Percentiles rank a stretch among this genome's conserved stretches.
Evolutionary conservation across 306 rosid species (phyloP).

Genomic region (Ormosia semicastrata): DNA sequence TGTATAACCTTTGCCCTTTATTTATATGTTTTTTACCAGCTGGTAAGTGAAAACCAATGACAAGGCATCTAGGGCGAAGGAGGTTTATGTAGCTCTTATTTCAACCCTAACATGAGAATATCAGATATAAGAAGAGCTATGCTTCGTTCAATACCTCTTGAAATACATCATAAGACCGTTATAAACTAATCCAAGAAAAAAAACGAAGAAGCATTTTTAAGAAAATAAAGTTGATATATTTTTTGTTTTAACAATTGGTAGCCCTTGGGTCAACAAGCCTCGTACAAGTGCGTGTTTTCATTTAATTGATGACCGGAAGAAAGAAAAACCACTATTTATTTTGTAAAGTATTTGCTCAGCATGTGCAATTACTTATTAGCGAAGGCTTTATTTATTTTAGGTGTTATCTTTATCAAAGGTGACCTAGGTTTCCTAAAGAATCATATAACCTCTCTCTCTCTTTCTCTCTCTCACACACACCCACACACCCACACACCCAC

Average conservation of each 20-base stretch:
- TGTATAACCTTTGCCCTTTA: not conserved
- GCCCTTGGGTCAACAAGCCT: constrained; percentile 36
- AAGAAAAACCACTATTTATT: not conserved
- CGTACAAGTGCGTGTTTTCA: not conserved
- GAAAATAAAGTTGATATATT: not conserved
- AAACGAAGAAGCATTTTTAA: not conserved
- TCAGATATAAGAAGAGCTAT: not conserved
- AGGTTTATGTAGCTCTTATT: not conserved
- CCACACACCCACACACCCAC: not conserved
- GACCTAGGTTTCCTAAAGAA: constrained; percentile 51
- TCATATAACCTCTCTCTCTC: constrained; percentile 30
- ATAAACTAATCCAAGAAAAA: not conserved
- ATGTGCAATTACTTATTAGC: constrained; percentile 38
- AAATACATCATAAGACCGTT: constrained; percentile 18
- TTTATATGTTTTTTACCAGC: constrained; percentile 21
- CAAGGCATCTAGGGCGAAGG: constrained; percentile 2
- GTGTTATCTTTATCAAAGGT: constrained; percentile 46
- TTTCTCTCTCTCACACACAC: constrained; percentile 11
- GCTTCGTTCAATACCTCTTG: constrained; percentile 19
- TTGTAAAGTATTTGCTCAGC: constrained; percentile 34
- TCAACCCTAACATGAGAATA: constrained; percentile 11
- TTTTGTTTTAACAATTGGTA: not conserved
- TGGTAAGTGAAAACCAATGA: constrained; percentile 19
- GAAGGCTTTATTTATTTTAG: constrained; percentile 41
- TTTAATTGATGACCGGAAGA: constrained; percentile 12